phyloP scores from a whole-genome alignment of 805 yeast genomes.

The Saturnispora diversa region DNA sequence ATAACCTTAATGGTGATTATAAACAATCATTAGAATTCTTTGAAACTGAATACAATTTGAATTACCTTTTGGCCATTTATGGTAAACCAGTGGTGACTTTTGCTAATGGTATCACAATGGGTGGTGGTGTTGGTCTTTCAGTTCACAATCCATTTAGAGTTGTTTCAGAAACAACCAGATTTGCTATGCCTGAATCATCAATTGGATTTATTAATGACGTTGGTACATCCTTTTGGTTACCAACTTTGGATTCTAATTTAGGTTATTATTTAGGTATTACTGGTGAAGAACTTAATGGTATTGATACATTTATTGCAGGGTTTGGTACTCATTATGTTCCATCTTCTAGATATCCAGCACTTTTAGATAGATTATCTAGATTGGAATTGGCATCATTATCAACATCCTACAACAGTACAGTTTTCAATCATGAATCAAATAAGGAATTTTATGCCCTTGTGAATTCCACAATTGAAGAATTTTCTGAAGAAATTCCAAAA shows the following conservation, averaged over 20 bases:
- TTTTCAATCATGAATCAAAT: slow-evolving; percentile 17
- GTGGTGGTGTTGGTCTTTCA: slow-evolving; percentile 92
- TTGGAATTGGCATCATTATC: slow-evolving; percentile 33
- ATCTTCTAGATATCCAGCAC: slow-evolving; percentile 49
- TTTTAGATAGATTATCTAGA: slow-evolving; percentile 58
- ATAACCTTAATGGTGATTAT: slow-evolving; percentile 41
- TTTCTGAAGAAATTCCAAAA: slow-evolving; percentile 56
- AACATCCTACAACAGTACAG: slow-evolving; percentile 11
- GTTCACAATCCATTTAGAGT: slow-evolving; percentile 88
- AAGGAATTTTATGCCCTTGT: slow-evolving; percentile 48
- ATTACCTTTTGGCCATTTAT: slow-evolving; percentile 73
- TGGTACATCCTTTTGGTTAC: slow-evolving; percentile 84
- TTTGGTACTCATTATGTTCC: slow-evolving; percentile 87
- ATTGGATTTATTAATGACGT: slow-evolving; percentile 97
- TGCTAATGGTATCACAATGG: slow-evolving; percentile 93
- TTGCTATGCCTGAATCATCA: slow-evolving; percentile 98
- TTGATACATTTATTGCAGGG: slow-evolving; percentile 77
- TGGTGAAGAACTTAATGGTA: slow-evolving; percentile 68
- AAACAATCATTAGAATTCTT: slow-evolving; percentile 57
- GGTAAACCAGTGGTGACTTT: slow-evolving; percentile 80
- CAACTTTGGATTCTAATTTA: slow-evolving; percentile 70
- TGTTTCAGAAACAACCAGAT: slow-evolving; percentile 82
- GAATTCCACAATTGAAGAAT: slow-evolving; percentile 72
- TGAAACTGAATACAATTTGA: slow-evolving; percentile 70
- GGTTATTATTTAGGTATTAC: slow-evolving; percentile 85